These are phyloP conservation scores for Leptographium procerum DNA, from an alignment of 2,329 filamentous ascomycete genomes.

Conservation along the genomic window DNA sequence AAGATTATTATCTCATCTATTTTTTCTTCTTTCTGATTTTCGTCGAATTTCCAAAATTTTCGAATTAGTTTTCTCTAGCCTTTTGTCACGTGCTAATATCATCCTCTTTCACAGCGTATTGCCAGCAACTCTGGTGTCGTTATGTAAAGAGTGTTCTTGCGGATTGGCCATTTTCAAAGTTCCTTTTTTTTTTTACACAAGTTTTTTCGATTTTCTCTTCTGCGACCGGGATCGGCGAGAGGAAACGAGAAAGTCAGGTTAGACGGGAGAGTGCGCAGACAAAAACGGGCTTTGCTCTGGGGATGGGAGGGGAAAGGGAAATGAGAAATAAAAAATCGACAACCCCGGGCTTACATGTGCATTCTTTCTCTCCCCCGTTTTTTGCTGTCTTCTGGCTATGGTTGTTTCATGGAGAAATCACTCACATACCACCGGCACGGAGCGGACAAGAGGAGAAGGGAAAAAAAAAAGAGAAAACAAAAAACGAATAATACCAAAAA, in stretches of 20 bases:
- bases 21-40: background rate
- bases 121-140: conserved; percentile 99
- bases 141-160: conserved; percentile 60
- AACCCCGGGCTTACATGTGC: background rate
- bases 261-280: background rate
- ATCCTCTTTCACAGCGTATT: conserved; percentile 66
- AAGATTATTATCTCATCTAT: conserved; percentile 14
- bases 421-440: background rate
- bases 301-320: background rate
- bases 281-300: background rate
- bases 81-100: conserved; percentile 24
- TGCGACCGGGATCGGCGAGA: background rate
- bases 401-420: background rate
- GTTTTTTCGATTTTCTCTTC: conserved; percentile 1
- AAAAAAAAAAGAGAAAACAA: conserved; percentile 5
- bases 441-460: background rate
- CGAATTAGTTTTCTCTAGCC: too few relatives aligned
- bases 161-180: background rate
- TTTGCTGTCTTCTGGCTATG: conserved; percentile 1
- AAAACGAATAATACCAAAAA: conserved; percentile 7
- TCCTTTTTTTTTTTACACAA: conserved; percentile 3
- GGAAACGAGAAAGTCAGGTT: conserved; percentile 1
- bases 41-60: too few relatives aligned
- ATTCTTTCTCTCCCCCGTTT: background rate
- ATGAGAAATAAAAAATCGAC: background rate